Evolutionary conservation across 805 yeast genomes (phyloP), one percentile per base, ranked within the genome.

Genomic region (Wickerhamiella bombiphila): DNA sequence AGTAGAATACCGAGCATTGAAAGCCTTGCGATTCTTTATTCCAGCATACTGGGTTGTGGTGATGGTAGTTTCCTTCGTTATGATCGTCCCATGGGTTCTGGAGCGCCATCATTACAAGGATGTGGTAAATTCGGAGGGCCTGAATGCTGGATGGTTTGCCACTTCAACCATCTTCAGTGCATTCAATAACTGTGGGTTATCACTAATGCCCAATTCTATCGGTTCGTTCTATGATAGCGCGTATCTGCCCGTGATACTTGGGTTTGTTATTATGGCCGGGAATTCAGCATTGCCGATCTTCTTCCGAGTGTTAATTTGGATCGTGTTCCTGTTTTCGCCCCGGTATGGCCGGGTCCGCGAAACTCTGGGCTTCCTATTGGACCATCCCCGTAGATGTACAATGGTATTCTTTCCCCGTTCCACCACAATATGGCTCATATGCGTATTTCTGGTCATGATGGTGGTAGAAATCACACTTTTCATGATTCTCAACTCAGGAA

Each of bases 371-470:
- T 91, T 91, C 48, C 58, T 91, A 41, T 63, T 91, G 29, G 96
- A 86, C 44, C 98, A 91, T 56, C 99, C 99, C 1, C 74, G 99
- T 53, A 79, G 99, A 51, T 91, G 98, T 55, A 91, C 88, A 53
- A 85, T 97, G 3, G 60, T 91, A 41, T 63, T 91, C 40, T 91
- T 91, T 50, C 98, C 98, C 0, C 70, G 88, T 3, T 75, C 76
- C 2, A 93, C 97, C 2, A 88, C 98, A 0, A 83, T 94, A 93
- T 85, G 95, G 95, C 64, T 91, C 32, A 15, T 36, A 1, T 65
- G 85, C 36, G 80, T 86, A 15, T 64, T 91, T 43, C 66, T 85
- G 13, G 66, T 67, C 1, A 59, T 91, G 47, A 88, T 88, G 54
- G 69, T 66, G 2, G 68, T 77, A 6, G 99, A 91, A 59, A 66